phyloP scores from a whole-genome alignment of 1,139 yeast genomes.

The Magnusiomyces paraingens region DNA sequence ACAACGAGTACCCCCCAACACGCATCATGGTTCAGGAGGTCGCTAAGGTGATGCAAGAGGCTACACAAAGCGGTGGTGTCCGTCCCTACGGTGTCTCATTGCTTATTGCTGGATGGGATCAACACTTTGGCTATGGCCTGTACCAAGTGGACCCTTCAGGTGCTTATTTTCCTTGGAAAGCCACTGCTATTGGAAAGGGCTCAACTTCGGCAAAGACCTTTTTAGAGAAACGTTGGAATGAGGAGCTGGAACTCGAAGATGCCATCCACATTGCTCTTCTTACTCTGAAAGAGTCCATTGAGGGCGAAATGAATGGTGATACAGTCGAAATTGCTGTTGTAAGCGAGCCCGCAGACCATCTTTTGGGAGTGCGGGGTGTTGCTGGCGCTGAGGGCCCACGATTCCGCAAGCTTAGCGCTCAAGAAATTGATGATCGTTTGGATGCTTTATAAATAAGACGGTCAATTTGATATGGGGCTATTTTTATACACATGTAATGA shows the following conservation, averaged over 20 bases:
- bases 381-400: slow-evolving; percentile 73
- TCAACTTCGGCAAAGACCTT: slow-evolving; percentile 93
- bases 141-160: slow-evolving; percentile 99
- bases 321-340: slow-evolving; percentile 89
- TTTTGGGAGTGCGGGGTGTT: slow-evolving; percentile 85
- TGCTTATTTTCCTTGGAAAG: slow-evolving; percentile 99
- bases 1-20: slow-evolving; percentile 96
- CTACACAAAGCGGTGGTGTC: slow-evolving; percentile 97
- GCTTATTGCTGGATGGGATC: slow-evolving; percentile 91
- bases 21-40: slow-evolving; percentile 89
- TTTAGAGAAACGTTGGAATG: slow-evolving; percentile 96
- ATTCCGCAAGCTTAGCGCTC: slow-evolving; percentile 73
- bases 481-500: background rate
- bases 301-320: slow-evolving; percentile 96
- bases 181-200: slow-evolving; percentile 97
- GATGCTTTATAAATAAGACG: slow-evolving; percentile 58
- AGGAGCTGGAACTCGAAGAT: slow-evolving; percentile 92
- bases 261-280: slow-evolving; percentile 94
- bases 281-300: slow-evolving; percentile 93
- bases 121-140: slow-evolving; percentile 69
- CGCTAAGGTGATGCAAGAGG: slow-evolving; percentile 96
- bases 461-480: no score
- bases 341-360: slow-evolving; percentile 74
- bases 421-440: slow-evolving; percentile 91
- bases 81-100: slow-evolving; percentile 96